Conservation (phyloP, 805 yeast species). For the Hanseniaspora clermontiae region DNA sequence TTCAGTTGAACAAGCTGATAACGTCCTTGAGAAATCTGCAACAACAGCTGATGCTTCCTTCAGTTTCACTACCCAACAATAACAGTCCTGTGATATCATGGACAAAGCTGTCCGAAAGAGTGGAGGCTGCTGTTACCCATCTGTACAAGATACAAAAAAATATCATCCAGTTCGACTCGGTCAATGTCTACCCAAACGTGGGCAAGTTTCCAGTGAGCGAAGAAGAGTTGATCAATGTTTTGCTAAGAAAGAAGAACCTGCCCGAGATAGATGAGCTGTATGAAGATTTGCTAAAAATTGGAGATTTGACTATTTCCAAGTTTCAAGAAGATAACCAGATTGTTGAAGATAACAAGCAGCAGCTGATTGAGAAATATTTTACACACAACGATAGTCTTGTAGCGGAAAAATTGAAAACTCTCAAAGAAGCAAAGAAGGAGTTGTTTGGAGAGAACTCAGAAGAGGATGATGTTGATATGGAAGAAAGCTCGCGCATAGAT, state of each 20-base stretch:
- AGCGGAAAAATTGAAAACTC: neutral
- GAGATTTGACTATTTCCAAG: neutral
- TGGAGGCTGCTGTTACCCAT: slow-evolving; percentile 51
- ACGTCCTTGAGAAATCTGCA: slow-evolving; percentile 48
- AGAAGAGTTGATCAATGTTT: slow-evolving; percentile 68
- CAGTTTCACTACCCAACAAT: neutral
- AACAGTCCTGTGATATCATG: slow-evolving; percentile 21
- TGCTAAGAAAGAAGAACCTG: slow-evolving; percentile 71
- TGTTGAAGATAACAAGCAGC: slow-evolving; percentile 15
- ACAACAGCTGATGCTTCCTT: slow-evolving; percentile 26
- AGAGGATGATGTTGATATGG: slow-evolving; percentile 31
- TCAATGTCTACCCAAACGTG: slow-evolving; percentile 59
- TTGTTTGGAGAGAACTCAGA: slow-evolving; percentile 27
- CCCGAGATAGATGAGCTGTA: slow-evolving; percentile 63
- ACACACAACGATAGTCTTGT: slow-evolving; percentile 1
- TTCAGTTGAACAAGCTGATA: slow-evolving; percentile 47
- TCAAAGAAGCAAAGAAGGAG: slow-evolving; percentile 5
- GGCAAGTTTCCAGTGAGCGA: slow-evolving; percentile 76
- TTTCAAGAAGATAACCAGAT: slow-evolving; percentile 1
- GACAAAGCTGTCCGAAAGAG: slow-evolving; percentile 72
- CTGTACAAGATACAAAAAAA: slow-evolving; percentile 48
- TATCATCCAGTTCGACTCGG: slow-evolving; percentile 26
- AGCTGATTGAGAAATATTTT: slow-evolving; percentile 7
- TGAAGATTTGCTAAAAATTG: neutral
- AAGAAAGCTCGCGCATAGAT: slow-evolving; percentile 12